A percentile compares a stretch with the other conserved stretches of the same genome.
These are phyloP conservation scores for Musa balbisiana DNA, from an alignment of 202 grass and related monocot species.

Conservation along the genomic window DNA sequence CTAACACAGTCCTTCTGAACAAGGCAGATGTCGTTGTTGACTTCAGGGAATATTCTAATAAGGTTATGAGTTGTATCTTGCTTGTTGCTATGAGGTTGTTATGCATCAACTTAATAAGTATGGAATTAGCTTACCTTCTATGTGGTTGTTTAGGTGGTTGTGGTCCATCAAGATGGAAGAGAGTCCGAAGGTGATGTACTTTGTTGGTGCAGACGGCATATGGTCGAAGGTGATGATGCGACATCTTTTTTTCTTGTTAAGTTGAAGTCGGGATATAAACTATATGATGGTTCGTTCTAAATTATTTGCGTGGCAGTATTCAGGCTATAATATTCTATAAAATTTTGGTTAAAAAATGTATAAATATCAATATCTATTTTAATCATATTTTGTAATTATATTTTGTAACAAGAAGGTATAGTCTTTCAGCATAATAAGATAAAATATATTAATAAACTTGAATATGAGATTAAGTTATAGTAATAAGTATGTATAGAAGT, in stretches of 20 bases:
- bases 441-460: too few relatives aligned
- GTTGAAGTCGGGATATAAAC: neutral
- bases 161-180: neutral
- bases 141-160: neutral
- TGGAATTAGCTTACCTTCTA: neutral
- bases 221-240: neutral
- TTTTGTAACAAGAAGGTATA: too few relatives aligned
- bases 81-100: neutral
- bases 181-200: conserved; percentile 2
- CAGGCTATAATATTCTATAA: neutral
- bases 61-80: neutral
- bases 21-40: neutral
- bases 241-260: neutral
- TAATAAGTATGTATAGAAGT: too few relatives aligned
- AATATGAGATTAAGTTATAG: too few relatives aligned
- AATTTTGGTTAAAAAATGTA: too few relatives aligned
- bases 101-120: neutral
- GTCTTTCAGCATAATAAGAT: too few relatives aligned
- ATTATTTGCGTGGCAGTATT: conserved; percentile 7
- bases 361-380: too few relatives aligned
- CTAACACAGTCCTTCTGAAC: neutral
- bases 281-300: neutral
- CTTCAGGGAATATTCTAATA: neutral
- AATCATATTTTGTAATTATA: too few relatives aligned
- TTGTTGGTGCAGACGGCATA: conserved; percentile 1